These are phyloP conservation scores for Globisporangium camurandrum DNA, from an alignment of 352 stramenopile species.

Conservation along the genomic window DNA sequence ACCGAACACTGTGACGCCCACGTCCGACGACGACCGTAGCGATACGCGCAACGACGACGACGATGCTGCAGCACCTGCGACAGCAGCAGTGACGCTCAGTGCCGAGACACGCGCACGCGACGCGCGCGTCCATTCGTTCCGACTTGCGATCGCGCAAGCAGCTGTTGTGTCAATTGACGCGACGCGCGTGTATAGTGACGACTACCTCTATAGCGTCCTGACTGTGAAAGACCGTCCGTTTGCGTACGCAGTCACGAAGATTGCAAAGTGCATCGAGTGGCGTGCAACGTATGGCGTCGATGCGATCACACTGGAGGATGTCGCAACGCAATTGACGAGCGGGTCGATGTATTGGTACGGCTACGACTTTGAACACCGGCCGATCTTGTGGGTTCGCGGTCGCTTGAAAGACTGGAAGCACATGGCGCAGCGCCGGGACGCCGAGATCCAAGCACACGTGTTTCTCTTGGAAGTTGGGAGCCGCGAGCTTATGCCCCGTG, in stretches of 20 bases:
- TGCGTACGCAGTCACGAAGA: constrained; percentile 53
- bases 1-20: too few relatives aligned
- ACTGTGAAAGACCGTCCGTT: constrained; percentile 54
- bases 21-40: too few relatives aligned
- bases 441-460: constrained; percentile 51
- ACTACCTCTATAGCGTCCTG: constrained; percentile 55
- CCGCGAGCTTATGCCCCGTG: constrained; percentile 45
- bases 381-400: constrained; percentile 58
- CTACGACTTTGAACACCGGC: constrained; percentile 58
- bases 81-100: background rate
- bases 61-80: background rate
- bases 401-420: constrained; percentile 50
- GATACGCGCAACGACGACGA: too few relatives aligned
- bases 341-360: constrained; percentile 70
- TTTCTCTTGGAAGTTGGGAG: constrained; percentile 50
- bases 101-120: constrained; percentile 13
- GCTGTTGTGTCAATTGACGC: constrained; percentile 22
- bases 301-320: constrained; percentile 24
- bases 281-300: constrained; percentile 36
- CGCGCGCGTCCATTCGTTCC: constrained; percentile 39
- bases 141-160: constrained; percentile 36
- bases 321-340: constrained; percentile 30
- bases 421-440: constrained; percentile 38
- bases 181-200: constrained; percentile 43
- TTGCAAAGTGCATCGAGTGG: constrained; percentile 46